Evolutionary conservation across 2,329 filamentous ascomycete species (phyloP).

Genomic region (Sporothrix schenckii): DNA sequence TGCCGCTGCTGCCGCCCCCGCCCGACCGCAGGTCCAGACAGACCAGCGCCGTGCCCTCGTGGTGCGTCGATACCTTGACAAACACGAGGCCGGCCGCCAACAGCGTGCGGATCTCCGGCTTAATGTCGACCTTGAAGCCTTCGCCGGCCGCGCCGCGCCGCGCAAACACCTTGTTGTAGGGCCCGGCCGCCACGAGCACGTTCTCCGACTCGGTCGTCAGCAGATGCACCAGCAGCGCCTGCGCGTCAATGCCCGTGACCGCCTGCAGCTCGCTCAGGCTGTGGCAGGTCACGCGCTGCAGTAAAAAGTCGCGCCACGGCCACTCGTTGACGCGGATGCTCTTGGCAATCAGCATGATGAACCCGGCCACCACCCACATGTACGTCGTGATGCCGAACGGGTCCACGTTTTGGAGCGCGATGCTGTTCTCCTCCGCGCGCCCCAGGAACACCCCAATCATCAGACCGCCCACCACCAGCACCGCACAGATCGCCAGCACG

Average conservation of each 20-base stretch:
- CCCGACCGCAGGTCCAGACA: constrained; percentile 29
- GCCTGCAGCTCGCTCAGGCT: constrained; percentile 38
- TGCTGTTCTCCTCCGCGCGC: constrained; percentile 31
- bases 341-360: constrained; percentile 41
- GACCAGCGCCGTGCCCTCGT: constrained; percentile 28
- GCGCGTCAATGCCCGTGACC: constrained; percentile 37
- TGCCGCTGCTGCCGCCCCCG: constrained; percentile 13
- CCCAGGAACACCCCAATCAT: constrained; percentile 39
- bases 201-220: constrained; percentile 26
- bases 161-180: constrained; percentile 29
- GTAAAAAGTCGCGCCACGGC: constrained; percentile 43
- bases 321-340: constrained; percentile 40
- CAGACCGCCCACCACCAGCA: constrained; percentile 39
- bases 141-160: constrained; percentile 26
- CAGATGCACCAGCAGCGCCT: constrained; percentile 27
- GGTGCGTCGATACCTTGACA: constrained; percentile 29
- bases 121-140: constrained; percentile 31
- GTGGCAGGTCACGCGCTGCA: constrained; percentile 38
- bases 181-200: constrained; percentile 11
- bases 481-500: constrained; percentile 23
- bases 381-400: constrained; percentile 42
- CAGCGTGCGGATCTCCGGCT: constrained; percentile 25
- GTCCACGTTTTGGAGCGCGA: constrained; percentile 40
- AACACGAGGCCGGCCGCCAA: constrained; percentile 26
- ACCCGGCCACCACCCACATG: constrained; percentile 40